Conservation (phyloP, 306 rosid species). For the Psophocarpus tetragonolobus region DNA sequence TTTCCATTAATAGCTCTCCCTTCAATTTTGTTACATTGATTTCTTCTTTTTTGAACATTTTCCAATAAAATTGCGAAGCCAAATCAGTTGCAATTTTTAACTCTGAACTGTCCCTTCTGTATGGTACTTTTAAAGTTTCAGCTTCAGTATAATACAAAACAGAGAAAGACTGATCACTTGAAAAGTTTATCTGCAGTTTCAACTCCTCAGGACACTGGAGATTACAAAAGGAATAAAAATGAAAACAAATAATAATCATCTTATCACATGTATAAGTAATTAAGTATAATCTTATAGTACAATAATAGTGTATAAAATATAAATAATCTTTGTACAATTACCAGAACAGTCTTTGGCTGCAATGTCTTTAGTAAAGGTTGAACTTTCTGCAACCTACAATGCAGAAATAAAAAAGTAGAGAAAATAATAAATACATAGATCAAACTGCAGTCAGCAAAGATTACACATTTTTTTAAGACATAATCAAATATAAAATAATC, state of each 20-base stretch:
- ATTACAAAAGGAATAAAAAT: background rate
- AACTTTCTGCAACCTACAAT: constrained; percentile 61
- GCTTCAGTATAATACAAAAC: constrained; percentile 59
- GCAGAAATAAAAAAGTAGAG: background rate
- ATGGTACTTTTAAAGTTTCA: constrained; percentile 48
- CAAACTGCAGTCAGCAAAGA: background rate
- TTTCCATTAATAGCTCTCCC: constrained; percentile 56
- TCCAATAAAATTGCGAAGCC: constrained; percentile 68
- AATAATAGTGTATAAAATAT: background rate
- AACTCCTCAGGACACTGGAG: constrained; percentile 67
- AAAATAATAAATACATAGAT: constrained; percentile 16
- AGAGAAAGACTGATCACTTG: constrained; percentile 43
- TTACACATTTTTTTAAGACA: background rate
- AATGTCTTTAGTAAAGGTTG: constrained; percentile 55
- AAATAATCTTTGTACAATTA: constrained; percentile 34
- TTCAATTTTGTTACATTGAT: constrained; percentile 58
- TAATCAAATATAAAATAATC: background rate
- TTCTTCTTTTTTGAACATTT: constrained; percentile 51
- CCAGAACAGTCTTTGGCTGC: constrained; percentile 73
- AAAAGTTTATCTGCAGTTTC: constrained; percentile 36
- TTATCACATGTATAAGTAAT: background rate
- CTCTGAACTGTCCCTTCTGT: constrained; percentile 48
- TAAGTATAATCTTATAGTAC: constrained; percentile 9
- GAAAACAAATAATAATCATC: background rate
- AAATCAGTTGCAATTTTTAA: constrained; percentile 59